A percentile compares a stretch with the other conserved stretches of the same genome.
Evolutionary conservation across 768 basidiomycete genomes (phyloP).

Genomic region (Rubroboletus satanas): DNA sequence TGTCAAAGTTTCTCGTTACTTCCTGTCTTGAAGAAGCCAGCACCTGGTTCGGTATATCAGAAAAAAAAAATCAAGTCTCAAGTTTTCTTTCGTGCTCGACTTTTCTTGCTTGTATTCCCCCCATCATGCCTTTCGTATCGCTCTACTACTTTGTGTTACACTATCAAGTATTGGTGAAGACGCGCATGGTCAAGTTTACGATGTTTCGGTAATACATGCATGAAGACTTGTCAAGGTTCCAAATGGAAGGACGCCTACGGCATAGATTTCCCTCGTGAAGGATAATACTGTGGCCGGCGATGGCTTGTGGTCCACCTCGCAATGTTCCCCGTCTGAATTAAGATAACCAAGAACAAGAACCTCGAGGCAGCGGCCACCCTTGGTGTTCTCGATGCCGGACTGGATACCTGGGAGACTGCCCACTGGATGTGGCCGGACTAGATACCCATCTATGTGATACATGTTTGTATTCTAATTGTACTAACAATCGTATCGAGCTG

Average conservation of each 20-base stretch:
- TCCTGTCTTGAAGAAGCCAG: slow-evolving; percentile 43
- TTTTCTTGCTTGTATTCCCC: slow-evolving; percentile 46
- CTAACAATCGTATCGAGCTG: background rate
- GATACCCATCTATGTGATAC: background rate
- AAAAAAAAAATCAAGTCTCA: slow-evolving; percentile 61
- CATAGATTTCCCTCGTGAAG: slow-evolving; percentile 18
- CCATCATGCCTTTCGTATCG: slow-evolving; percentile 38
- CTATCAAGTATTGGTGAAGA: slow-evolving; percentile 38
- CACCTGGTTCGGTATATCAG: slow-evolving; percentile 53
- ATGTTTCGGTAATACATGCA: slow-evolving; percentile 37
- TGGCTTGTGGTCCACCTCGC: background rate
- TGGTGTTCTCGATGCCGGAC: background rate
- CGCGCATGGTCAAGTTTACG: slow-evolving; percentile 35
- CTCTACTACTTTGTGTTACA: slow-evolving; percentile 47
- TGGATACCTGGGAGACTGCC: slow-evolving; percentile 5
- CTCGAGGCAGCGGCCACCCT: background rate
- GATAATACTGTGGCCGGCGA: slow-evolving; percentile 7
- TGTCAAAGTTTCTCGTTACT: slow-evolving; percentile 49
- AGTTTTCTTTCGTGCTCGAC: slow-evolving; percentile 55
- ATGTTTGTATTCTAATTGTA: slow-evolving; percentile 5
- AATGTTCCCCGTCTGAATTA: slow-evolving; percentile 19
- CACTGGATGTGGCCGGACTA: background rate
- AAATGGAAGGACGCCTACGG: slow-evolving; percentile 12
- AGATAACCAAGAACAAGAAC: slow-evolving; percentile 19
- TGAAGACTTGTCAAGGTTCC: slow-evolving; percentile 29